A percentile compares a stretch with the other conserved stretches of the same genome.
phyloP scores from a whole-genome alignment of 1,139 yeast genomes.

The Pneumocystis wakefieldiae region DNA sequence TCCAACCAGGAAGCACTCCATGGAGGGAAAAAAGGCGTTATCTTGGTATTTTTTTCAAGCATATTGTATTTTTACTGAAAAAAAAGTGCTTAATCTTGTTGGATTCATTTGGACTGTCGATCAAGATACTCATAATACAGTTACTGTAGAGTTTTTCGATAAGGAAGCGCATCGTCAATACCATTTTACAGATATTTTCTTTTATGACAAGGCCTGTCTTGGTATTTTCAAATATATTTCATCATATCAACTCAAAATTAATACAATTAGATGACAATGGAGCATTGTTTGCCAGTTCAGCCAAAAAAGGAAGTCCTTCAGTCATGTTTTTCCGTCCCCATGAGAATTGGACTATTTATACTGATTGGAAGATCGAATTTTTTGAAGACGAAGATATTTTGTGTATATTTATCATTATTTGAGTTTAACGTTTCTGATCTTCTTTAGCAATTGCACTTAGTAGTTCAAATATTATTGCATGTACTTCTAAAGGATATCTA shows the following conservation, averaged over 20 bases:
- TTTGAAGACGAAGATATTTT: constrained; percentile 12
- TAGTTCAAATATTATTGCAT: constrained; percentile 34
- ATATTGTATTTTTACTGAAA: not conserved
- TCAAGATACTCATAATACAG: constrained; percentile 42
- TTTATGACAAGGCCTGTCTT: constrained; percentile 63
- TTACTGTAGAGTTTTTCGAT: constrained; percentile 80
- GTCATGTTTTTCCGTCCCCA: constrained; percentile 34
- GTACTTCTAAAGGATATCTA: constrained; percentile 44
- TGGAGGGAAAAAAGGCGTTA: constrained; percentile 61
- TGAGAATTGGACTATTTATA: constrained; percentile 20
- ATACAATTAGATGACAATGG: constrained; percentile 11
- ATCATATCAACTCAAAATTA: not conserved
- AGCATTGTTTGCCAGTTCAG: constrained; percentile 14
- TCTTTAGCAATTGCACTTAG: constrained; percentile 34
- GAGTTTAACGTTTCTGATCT: not conserved
- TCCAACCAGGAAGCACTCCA: constrained; percentile 76
- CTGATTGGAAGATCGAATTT: constrained; percentile 25
- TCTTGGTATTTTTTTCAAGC: constrained; percentile 28
- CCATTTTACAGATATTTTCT: constrained; percentile 61
- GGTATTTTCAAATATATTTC: constrained; percentile 41
- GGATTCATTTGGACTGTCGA: constrained; percentile 77
- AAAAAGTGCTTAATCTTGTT: constrained; percentile 42
- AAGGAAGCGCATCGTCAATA: constrained; percentile 64
- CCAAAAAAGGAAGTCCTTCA: constrained; percentile 8
- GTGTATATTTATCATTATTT: not conserved